A percentile compares a stretch with the other conserved stretches of the same genome.
Conservation (phyloP, 2,329 filamentous ascomycete genomes). For the Microsporum audouinii region DNA sequence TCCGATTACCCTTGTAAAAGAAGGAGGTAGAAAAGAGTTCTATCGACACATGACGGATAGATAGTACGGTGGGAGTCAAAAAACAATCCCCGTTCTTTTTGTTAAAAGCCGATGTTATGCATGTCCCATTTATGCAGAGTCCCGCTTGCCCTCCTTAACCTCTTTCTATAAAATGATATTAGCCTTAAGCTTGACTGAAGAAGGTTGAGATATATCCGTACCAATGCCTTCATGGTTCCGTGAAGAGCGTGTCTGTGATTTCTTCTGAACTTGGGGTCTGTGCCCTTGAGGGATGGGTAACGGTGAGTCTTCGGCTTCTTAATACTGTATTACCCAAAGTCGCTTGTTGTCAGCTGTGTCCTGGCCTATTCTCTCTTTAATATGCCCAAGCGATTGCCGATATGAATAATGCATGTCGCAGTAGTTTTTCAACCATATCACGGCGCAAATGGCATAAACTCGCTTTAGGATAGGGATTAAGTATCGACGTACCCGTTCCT, state of each 20-base stretch:
- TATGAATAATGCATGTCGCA: neutral
- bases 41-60: constrained; percentile 16
- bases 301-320: constrained; percentile 99
- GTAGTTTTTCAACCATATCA: neutral
- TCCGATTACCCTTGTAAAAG: neutral
- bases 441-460: neutral
- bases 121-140: constrained; percentile 56
- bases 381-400: neutral
- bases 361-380: neutral
- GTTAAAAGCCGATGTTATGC: constrained; percentile 3
- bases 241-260: constrained; percentile 99
- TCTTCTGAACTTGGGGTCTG: constrained; percentile 98
- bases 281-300: constrained; percentile 97
- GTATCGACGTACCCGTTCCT: constrained; percentile 73
- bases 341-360: neutral
- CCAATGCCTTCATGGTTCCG: constrained; percentile 95
- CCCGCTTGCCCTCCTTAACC: constrained; percentile 89
- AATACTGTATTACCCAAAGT: constrained; percentile 53
- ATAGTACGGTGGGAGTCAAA: neutral
- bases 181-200: constrained; percentile 16
- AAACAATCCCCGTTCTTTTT: neutral
- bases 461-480: neutral
- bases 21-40: constrained; percentile 3
- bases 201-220: constrained; percentile 41
- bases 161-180: constrained; percentile 62